Evolutionary conservation across 805 yeast genomes (phyloP), one percentile per base, ranked within the genome.

Genomic region (Candida rishiriensis): DNA sequence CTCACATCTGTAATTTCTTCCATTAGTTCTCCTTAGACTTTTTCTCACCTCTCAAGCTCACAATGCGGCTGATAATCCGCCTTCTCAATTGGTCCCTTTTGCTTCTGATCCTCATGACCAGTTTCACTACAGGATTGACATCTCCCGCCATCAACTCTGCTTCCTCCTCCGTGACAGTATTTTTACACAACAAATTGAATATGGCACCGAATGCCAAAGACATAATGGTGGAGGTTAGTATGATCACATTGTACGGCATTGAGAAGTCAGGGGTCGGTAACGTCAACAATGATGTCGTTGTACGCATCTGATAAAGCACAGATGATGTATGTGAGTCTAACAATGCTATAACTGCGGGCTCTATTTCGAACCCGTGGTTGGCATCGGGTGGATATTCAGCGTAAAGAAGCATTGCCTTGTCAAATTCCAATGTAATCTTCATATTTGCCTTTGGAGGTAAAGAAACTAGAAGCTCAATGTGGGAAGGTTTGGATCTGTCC

Each of bases 301-400:
- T 88, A 59, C 98, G 75, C 48, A 82, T 54, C 47, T 77, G 72
- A 53, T 84, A 83, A 7, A 48, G 35, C 11, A 44, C 50, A 18
- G 53, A 48, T 36, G 48, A 29, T 38, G 50, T 42, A 4, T 36
- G 36, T 11, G 55, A 46, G 12, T 60, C 59, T 9, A 81, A 41
- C 0, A 87, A 76, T 2, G 84, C 75, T 11, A 88, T 72, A 10
- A 88, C 84, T 5, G 96, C 96, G 0, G 98, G 96, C 18, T 93
- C 93, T 36, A 93, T 80, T 47, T 90, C 91, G 65, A 93, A 93
- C 1, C 99, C 99, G 56, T 93, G 97, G 61, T 93, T 93, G 2
- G 99, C 98, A 70, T 93, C 99, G 1, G 99, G 99, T n/a, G 99
- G 99, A 58, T 93, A 93, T 61, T 93, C 98, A 3, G 89, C 85